These are phyloP conservation scores for Yarrowia sp. DNA, from an alignment of 805 yeast species.

Conservation along the genomic window DNA sequence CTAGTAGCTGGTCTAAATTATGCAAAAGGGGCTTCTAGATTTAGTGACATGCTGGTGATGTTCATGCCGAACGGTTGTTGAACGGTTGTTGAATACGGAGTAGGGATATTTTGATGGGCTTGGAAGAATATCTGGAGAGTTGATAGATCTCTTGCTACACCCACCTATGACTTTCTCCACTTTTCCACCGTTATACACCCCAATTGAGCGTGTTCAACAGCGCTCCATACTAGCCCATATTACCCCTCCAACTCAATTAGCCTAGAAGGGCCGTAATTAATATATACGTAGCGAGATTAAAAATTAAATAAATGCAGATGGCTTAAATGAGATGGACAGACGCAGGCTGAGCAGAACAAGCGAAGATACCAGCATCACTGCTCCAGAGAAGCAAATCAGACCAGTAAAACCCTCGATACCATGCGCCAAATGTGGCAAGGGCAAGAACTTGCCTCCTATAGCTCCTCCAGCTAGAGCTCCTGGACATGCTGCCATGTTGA, in stretches of 20 bases:
- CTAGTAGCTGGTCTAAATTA: not conserved
- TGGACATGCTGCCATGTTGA: conserved; percentile 37
- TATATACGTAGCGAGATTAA: not conserved
- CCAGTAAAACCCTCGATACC: conserved; percentile 31
- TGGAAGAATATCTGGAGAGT: too few relatives aligned
- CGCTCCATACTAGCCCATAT: not conserved
- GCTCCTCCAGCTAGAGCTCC: conserved; percentile 42
- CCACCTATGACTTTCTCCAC: too few relatives aligned
- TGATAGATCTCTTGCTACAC: too few relatives aligned
- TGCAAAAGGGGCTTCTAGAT: too few relatives aligned
- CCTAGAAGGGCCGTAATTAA: not conserved
- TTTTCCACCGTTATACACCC: not conserved
- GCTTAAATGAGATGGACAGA: conserved; percentile 29
- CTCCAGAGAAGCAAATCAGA: conserved; percentile 40
- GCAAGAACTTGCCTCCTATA: conserved; percentile 41
- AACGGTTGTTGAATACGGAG: too few relatives aligned
- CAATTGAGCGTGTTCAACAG: not conserved
- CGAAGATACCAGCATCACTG: conserved; percentile 33
- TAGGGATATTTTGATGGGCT: too few relatives aligned
- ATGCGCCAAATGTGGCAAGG: conserved; percentile 28
- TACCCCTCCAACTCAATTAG: not conserved
- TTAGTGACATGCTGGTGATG: too few relatives aligned
- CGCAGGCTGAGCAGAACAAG: conserved; percentile 29
- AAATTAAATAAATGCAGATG: conserved; percentile 30
- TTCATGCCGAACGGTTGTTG: too few relatives aligned